Base-by-base conservation (phyloP, 306 rosid genomes). In the Aeschynomene evenia region DNA sequence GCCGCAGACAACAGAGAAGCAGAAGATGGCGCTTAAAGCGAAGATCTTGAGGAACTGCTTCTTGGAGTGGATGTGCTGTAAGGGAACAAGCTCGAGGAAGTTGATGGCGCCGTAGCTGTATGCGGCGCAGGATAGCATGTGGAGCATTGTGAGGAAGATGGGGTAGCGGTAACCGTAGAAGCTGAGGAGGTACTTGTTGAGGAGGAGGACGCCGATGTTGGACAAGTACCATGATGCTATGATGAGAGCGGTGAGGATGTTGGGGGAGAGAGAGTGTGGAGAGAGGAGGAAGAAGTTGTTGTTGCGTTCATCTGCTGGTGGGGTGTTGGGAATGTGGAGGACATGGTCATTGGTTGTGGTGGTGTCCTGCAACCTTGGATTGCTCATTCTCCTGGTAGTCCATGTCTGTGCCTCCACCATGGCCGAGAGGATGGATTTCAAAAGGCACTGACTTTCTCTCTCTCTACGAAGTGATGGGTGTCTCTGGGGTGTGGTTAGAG, bases 341-440 rank as follows among this genome's bases (percentile, higher is more conserved):
- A 77, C 71, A 68, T 87, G 84, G 15, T 92, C 20, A 21, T 15
- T 95, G 9, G 51, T 45, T 45, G 51, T 54, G 2, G 74, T 18
- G 16, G 79, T 66, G 40, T 85, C 87, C 15, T 59, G 57, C n/a
- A 86, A 66, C 56, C 92, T 66, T 0, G 95, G 98, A 57, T 92
- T 92, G 96, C 92, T 86, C 92, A 92, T 88, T 31, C 98, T 77
- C n/a, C 92, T 83, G 22, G 98, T 92, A 40, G 91, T 83, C 97
- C 97, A 91, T 81, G 89, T 84, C 81, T 90, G 98, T 4, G 92
- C 92, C 79, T 92, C 98, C 79, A 88, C 96, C 98, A 92, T 91
- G 29, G 73, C 68, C 73, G 16, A 48, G 67, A 11, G 15, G 68
- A 51, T 2, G 15, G 51, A 45, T 45, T 45, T 3, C 22, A 58